phyloP scores from a whole-genome alignment of 495 filamentous ascomycete genomes.

The Pseudoneurospora amorphoporcata region DNA sequence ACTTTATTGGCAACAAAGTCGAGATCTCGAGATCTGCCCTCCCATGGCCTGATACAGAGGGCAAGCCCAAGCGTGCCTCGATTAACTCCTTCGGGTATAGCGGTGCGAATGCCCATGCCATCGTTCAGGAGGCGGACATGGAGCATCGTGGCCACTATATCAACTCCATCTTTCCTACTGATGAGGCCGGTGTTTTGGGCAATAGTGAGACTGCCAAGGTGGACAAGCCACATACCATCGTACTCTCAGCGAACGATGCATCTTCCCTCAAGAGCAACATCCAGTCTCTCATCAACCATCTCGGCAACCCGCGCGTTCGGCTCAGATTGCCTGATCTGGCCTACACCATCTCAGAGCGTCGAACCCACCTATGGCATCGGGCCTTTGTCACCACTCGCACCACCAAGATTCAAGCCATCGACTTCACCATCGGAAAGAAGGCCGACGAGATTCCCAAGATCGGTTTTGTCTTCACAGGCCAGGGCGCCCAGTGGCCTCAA shows the following conservation, averaged over 20 bases:
- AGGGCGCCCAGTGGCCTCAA: conserved; percentile 11
- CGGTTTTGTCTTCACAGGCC: conserved; percentile 12
- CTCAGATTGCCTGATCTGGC: background rate
- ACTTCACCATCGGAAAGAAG: conserved; percentile 1
- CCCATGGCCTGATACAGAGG: conserved; percentile 2
- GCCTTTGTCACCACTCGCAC: background rate
- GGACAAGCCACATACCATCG: conserved; percentile 1
- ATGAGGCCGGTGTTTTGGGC: background rate
- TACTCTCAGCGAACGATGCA: conserved; percentile 14
- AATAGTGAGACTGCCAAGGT: background rate
- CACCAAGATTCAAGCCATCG: background rate
- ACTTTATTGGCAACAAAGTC: conserved; percentile 7
- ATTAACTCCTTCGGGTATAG: conserved; percentile 48
- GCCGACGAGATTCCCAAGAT: background rate
- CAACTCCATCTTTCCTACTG: background rate
- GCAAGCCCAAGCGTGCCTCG: conserved; percentile 21
- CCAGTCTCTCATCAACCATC: conserved; percentile 7
- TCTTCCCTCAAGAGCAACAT: conserved; percentile 4
- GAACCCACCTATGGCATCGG: conserved; percentile 2
- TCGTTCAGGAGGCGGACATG: conserved; percentile 27
- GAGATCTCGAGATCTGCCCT: background rate
- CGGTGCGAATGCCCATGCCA: conserved; percentile 43
- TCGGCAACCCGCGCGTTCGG: conserved; percentile 12
- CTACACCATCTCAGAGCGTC: background rate
- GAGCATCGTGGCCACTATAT: background rate